These are phyloP conservation scores for Pseudogymnoascus sp. DNA, from an alignment of 2,329 filamentous ascomycete genomes.

Conservation along the genomic window DNA sequence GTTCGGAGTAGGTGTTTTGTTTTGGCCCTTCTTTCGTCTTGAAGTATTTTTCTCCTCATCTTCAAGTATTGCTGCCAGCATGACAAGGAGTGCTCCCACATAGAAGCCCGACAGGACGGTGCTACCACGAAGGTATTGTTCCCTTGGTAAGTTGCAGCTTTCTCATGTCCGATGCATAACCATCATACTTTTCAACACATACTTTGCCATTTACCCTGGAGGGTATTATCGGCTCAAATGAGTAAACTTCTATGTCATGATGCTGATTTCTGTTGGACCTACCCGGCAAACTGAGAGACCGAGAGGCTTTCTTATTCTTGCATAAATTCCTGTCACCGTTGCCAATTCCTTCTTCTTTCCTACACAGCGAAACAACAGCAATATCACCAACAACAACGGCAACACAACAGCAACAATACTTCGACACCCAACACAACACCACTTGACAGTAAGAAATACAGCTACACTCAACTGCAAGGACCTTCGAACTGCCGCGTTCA, in stretches of 20 bases:
- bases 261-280: not conserved
- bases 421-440: not conserved
- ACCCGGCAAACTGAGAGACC: not conserved
- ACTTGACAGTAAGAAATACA: not conserved
- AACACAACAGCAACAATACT: not conserved
- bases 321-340: slow-evolving; percentile 1
- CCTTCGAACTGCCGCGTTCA: not conserved
- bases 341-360: not conserved
- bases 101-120: not conserved
- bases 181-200: not conserved
- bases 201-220: not conserved
- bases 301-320: not conserved
- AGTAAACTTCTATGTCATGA: not conserved
- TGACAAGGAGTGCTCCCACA: too few relatives aligned
- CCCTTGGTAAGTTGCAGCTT: not conserved
- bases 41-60: not conserved
- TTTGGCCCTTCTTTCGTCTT: not conserved
- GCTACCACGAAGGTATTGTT: not conserved
- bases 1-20: not conserved
- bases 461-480: not conserved
- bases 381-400: not conserved
- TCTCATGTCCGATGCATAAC: not conserved
- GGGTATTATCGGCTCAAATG: not conserved
- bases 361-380: not conserved
- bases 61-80: not conserved